These are phyloP conservation scores for Aspergillus cavernicola DNA, from an alignment of 495 filamentous ascomycete species.

Conservation along the genomic window DNA sequence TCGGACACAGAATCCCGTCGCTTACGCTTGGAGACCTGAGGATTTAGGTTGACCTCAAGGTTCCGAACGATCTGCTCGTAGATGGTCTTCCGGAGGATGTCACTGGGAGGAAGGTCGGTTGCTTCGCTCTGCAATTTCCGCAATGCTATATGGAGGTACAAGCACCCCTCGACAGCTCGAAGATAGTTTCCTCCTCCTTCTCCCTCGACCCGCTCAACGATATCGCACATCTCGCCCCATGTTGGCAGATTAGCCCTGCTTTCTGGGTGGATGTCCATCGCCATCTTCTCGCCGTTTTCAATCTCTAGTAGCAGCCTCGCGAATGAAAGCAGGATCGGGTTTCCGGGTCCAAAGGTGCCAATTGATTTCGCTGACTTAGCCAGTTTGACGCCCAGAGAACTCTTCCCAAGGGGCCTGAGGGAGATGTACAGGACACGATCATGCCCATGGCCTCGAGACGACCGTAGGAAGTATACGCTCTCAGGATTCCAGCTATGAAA, in stretches of 20 bases:
- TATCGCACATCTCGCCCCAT: background rate
- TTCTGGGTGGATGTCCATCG: constrained; percentile 1
- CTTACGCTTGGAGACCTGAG: background rate
- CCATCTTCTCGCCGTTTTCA: constrained; percentile 1
- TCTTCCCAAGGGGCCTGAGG: background rate
- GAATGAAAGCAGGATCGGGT: constrained; percentile 4
- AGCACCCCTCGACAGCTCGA: constrained; percentile 1
- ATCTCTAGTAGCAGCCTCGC: constrained; percentile 5
- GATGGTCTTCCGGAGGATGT: background rate
- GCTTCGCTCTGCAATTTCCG: background rate
- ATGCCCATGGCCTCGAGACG: background rate
- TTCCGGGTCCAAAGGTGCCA: background rate
- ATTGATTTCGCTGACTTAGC: background rate
- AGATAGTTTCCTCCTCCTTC: background rate
- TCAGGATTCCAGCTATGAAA: constrained; percentile 1
- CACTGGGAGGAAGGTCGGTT: background rate
- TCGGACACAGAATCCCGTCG: background rate
- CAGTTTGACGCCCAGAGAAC: background rate
- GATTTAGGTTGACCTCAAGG: background rate
- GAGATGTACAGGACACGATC: constrained; percentile 1
- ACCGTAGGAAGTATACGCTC: constrained; percentile 1
- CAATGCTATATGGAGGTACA: background rate
- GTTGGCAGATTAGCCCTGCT: background rate
- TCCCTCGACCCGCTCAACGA: background rate
- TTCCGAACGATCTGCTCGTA: background rate